phyloP scores from a whole-genome alignment of 1,284 basidiomycete species.

The Porogramme epimiltina region DNA sequence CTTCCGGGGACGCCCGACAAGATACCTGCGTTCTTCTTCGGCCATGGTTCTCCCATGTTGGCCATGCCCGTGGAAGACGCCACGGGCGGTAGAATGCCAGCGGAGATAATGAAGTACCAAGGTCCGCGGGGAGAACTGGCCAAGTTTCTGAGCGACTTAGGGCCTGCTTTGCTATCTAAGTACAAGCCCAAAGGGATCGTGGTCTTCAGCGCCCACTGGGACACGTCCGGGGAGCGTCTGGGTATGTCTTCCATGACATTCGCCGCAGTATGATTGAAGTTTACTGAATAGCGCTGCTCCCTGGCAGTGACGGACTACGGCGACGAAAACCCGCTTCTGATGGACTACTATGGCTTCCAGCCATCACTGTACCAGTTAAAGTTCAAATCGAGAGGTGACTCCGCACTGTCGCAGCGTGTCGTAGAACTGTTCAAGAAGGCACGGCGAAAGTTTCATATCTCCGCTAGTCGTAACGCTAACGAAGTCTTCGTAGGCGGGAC shows the following conservation, averaged over 20 bases:
- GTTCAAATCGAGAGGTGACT: conserved; percentile 68
- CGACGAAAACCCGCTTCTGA: conserved; percentile 69
- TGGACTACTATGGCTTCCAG: conserved; percentile 74
- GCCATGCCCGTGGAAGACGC: conserved; percentile 36
- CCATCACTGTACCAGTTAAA: conserved; percentile 60
- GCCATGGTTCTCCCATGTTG: conserved; percentile 65
- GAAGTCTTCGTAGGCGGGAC: conserved; percentile 47
- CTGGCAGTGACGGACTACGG: conserved; percentile 71
- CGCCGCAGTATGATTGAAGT: conserved; percentile 11
- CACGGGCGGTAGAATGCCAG: conserved; percentile 12
- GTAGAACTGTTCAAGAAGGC: conserved; percentile 64
- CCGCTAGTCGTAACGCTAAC: background rate
- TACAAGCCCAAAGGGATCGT: conserved; percentile 76
- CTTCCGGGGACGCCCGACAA: conserved; percentile 61
- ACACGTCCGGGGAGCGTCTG: conserved; percentile 55
- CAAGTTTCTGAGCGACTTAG: conserved; percentile 68
- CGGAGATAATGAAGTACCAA: conserved; percentile 34
- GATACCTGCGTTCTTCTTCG: conserved; percentile 78
- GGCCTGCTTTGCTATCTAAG: conserved; percentile 64
- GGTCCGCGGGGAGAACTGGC: conserved; percentile 60
- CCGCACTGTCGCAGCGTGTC: conserved; percentile 53
- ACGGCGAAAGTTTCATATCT: conserved; percentile 3
- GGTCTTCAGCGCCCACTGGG: conserved; percentile 83
- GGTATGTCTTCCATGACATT: conserved; percentile 38
- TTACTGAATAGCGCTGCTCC: background rate